Evolutionary conservation across 805 yeast species (phyloP), one percentile per base, ranked within the genome.

Genomic region (Cyberlindnera euphorbiiphila): DNA sequence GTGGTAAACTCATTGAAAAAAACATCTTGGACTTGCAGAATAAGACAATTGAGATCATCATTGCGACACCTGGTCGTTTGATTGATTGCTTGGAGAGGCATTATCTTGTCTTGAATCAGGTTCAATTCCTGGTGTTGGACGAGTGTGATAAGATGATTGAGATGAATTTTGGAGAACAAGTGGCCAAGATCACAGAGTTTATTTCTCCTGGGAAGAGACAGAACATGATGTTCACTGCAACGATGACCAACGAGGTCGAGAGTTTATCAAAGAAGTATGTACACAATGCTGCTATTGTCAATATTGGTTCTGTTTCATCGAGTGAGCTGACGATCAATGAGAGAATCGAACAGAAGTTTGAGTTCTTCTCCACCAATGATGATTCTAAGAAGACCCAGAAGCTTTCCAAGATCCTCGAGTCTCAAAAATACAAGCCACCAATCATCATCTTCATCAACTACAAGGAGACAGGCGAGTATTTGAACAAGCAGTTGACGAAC

Each of bases 91-190:
- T 89, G 13, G 87, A 82, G 39, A 66, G 83, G 36, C 76, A 78
- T n/a, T 64, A 82, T 15, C 42, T 88, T 3, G 72, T 71, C 1
- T 61, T 89, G 23, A 65, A 64, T 26, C 75, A 76, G 41, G 76
- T 95, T 44, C 71, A 71, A 43, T 82, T 78, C 43, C 61, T 91
- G 16, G 81, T 85, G 2, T 69, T 89, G 66, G 98, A 91, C 64
- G 98, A 91, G 61, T 96, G 96, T 2, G 98, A 91, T 60, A 69
- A 89, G 48, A 91, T 91, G 98, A 79, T 91, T 29, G 96, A 88
- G 57, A 72, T 91, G 76, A 97, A 97, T 4, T 91, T 91, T 57
- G 96, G 87, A 56, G 82, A 75, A 23, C 87, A 87, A 53, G 74
- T 91, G 32, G 72, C 71, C 16, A 67, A 71, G 28, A 76, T 91